Evolutionary conservation across 768 basidiomycete species (phyloP).

Genomic region (Heimioporus sp.): DNA sequence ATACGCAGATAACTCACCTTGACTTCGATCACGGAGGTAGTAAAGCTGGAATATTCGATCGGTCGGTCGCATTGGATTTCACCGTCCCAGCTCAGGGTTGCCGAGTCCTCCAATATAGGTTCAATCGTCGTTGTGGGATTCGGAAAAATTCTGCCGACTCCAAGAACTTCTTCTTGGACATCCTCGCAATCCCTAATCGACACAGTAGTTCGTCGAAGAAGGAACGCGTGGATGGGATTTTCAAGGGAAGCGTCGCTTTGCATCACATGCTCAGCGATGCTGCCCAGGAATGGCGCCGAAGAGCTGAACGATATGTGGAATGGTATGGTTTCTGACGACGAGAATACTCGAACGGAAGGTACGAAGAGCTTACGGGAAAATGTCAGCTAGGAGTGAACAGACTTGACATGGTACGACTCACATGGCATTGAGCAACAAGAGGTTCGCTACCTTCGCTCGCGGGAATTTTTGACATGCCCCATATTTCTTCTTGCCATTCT

Average conservation of each 20-base stretch:
- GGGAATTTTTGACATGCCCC: constrained; percentile 22
- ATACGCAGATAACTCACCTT: constrained; percentile 36
- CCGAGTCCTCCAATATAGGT: constrained; percentile 25
- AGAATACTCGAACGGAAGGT: constrained; percentile 58
- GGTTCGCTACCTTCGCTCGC: constrained; percentile 4
- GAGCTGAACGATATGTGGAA: constrained; percentile 65
- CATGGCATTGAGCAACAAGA: constrained; percentile 28
- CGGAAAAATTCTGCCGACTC: constrained; percentile 43
- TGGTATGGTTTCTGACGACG: constrained; percentile 54
- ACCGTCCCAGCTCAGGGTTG: constrained; percentile 62
- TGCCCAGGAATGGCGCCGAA: constrained; percentile 36
- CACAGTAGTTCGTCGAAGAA: constrained; percentile 54
- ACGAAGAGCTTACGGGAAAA: constrained; percentile 50
- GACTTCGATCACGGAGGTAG: constrained; percentile 44
- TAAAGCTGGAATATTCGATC: constrained; percentile 48
- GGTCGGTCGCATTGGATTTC: constrained; percentile 42
- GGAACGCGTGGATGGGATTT: constrained; percentile 45
- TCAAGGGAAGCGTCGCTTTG: constrained; percentile 10
- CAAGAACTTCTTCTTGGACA: constrained; percentile 36
- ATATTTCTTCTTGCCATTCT: constrained; percentile 34
- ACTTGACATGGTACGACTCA: constrained; percentile 11
- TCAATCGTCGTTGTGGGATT: constrained; percentile 39
- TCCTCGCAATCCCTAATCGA: constrained; percentile 22
- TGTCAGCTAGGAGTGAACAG: neutral
- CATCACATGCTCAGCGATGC: constrained; percentile 5